Conservation (phyloP, 2,329 filamentous ascomycete genomes). For the Ophiosphaerella herpotricha region DNA sequence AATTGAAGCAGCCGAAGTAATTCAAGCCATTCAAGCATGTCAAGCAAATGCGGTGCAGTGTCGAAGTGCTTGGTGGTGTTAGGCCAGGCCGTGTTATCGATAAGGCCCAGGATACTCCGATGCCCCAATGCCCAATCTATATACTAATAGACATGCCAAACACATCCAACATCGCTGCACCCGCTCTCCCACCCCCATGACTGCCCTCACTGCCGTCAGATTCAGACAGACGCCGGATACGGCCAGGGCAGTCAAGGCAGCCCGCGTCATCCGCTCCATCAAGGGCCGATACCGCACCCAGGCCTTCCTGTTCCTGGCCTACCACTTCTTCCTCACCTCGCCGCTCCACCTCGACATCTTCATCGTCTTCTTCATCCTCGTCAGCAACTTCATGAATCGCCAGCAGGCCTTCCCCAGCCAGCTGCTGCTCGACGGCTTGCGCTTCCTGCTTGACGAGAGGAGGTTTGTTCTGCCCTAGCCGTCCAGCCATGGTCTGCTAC, state of each 20-base stretch:
- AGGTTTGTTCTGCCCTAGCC: slow-evolving; percentile 27
- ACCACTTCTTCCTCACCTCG: slow-evolving; percentile 41
- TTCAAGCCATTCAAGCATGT: too few species aligned
- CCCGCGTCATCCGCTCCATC: slow-evolving; percentile 35
- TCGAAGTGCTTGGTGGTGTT: too few species aligned
- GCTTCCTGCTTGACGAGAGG: slow-evolving; percentile 33
- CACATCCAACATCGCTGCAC: background rate
- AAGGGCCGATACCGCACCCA: slow-evolving; percentile 35
- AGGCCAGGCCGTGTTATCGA: too few species aligned
- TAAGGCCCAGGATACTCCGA: background rate
- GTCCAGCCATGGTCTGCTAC: too few species aligned
- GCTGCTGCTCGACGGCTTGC: slow-evolving; percentile 29
- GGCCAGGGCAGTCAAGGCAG: slow-evolving; percentile 25
- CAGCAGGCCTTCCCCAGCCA: slow-evolving; percentile 34
- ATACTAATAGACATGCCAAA: too few species aligned
- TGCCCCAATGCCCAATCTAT: slow-evolving; percentile 4
- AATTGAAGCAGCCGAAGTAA: too few species aligned
- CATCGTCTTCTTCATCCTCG: slow-evolving; percentile 41
- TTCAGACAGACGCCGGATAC: slow-evolving; percentile 17
- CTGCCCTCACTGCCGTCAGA: slow-evolving; percentile 17
- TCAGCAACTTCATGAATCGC: slow-evolving; percentile 44
- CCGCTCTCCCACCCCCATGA: slow-evolving; percentile 9
- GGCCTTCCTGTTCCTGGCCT: slow-evolving; percentile 39
- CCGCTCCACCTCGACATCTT: slow-evolving; percentile 39
- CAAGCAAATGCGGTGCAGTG: too few species aligned